A percentile compares a stretch with the other conserved stretches of the same genome.
These are phyloP conservation scores for Apiospora rasikravindrae DNA, from an alignment of 2,329 filamentous ascomycete species.

Conservation along the genomic window DNA sequence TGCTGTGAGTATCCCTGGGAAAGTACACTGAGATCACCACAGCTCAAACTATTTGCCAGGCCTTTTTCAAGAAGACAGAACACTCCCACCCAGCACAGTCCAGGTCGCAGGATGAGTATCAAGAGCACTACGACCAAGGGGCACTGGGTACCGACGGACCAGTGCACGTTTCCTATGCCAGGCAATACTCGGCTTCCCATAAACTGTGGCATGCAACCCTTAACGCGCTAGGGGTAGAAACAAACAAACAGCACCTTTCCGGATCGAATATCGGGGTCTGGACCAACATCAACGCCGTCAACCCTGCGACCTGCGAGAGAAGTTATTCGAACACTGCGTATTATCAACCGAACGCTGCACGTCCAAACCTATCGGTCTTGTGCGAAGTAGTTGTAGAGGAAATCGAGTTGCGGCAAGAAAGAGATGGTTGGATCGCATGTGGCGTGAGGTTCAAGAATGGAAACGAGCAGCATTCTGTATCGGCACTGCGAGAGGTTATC, in stretches of 20 bases:
- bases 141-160: slow-evolving; percentile 52
- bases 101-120: slow-evolving; percentile 40
- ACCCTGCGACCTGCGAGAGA: slow-evolving; percentile 40
- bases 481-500: slow-evolving; percentile 55
- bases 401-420: slow-evolving; percentile 46
- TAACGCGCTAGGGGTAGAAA: slow-evolving; percentile 42
- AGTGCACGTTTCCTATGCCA: slow-evolving; percentile 53
- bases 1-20: slow-evolving; percentile 36
- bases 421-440: slow-evolving; percentile 36
- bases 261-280: slow-evolving; percentile 48
- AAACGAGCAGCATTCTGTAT: slow-evolving; percentile 42
- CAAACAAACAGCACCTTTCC: slow-evolving; percentile 42
- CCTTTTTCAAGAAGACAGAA: slow-evolving; percentile 58
- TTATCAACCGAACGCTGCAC: slow-evolving; percentile 40
- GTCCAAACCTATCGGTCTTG: slow-evolving; percentile 53
- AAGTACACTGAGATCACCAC: neutral
- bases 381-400: slow-evolving; percentile 52
- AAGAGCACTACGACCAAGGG: slow-evolving; percentile 44
- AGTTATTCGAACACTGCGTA: slow-evolving; percentile 50
- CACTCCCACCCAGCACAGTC: slow-evolving; percentile 47
- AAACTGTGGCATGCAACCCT: slow-evolving; percentile 51
- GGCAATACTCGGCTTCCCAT: slow-evolving; percentile 47
- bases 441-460: slow-evolving; percentile 49
- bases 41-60: slow-evolving; percentile 34
- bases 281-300: slow-evolving; percentile 42